A percentile compares a stretch with the other conserved stretches of the same genome.
phyloP scores from a whole-genome alignment of 129 eudicot genomes.

The Kitagawia praeruptora region DNA sequence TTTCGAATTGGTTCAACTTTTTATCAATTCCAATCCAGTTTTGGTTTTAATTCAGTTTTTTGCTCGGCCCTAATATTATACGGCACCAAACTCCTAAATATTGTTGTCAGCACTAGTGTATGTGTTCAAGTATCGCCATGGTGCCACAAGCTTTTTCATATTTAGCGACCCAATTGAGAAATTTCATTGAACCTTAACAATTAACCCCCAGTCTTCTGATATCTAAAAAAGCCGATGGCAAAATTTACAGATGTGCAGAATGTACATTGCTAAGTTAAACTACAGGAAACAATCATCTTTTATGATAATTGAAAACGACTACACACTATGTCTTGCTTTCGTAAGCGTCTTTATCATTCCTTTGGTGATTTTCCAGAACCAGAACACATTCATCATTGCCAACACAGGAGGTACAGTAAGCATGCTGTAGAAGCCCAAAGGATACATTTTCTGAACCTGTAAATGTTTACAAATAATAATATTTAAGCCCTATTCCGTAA shows the following conservation, averaged over 20 bases:
- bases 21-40: too few species aligned
- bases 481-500: not conserved
- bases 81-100: too few species aligned
- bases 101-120: too few species aligned
- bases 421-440: constrained; percentile 66
- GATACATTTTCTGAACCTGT: constrained; percentile 59
- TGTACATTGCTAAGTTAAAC: not conserved
- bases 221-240: not conserved
- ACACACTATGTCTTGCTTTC: constrained; percentile 42
- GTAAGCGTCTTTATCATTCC: constrained; percentile 73
- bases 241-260: not conserved
- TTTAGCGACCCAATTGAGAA: not conserved
- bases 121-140: too few species aligned
- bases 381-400: constrained; percentile 62
- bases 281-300: not conserved
- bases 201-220: not conserved
- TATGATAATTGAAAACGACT: not conserved
- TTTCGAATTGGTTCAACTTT: too few species aligned
- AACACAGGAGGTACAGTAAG: constrained; percentile 42
- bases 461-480: not conserved
- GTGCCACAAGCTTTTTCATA: not conserved
- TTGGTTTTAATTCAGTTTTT: too few species aligned
- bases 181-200: not conserved
- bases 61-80: too few species aligned
- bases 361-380: constrained; percentile 86